Conservation (phyloP, 2,329 filamentous ascomycete genomes). For the Ceratocystis lukuohia region DNA sequence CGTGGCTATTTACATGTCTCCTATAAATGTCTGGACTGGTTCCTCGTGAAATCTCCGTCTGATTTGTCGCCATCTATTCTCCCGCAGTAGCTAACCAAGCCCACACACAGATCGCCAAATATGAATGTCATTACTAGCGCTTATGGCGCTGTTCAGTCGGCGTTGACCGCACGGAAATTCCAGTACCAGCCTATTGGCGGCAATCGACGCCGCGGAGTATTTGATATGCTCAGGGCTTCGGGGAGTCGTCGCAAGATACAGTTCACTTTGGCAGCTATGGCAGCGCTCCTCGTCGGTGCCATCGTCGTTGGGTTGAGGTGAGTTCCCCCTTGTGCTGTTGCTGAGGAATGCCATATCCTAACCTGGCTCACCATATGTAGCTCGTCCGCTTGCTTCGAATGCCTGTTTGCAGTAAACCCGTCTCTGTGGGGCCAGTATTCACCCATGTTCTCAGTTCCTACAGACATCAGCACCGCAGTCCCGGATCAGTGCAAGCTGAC, state of each 20-base stretch:
- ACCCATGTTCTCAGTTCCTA: conserved; percentile 65
- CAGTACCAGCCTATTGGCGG: conserved; percentile 15
- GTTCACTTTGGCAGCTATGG: conserved; percentile 7
- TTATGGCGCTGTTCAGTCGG: conserved; percentile 7
- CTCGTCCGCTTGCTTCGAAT: conserved; percentile 7
- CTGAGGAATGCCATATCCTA: neutral
- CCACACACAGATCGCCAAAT: neutral
- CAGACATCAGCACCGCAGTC: conserved; percentile 44
- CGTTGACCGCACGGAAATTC: conserved; percentile 8
- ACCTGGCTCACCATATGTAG: conserved; percentile 27
- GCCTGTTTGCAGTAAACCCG: conserved; percentile 12
- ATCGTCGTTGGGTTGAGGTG: conserved; percentile 17
- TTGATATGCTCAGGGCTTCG: conserved; percentile 6
- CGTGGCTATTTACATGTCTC: neutral
- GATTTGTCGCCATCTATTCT: neutral
- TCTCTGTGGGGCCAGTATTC: conserved; percentile 73
- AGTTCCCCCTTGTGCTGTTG: neutral
- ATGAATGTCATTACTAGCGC: conserved; percentile 14
- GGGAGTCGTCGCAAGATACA: conserved; percentile 11
- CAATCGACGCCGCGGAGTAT: neutral
- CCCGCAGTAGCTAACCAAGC: neutral
- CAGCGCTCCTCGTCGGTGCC: conserved; percentile 2
- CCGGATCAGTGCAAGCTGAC: conserved; percentile 60
- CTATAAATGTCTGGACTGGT: neutral
- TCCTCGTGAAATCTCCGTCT: too few species aligned